Conservation (phyloP, 371 early-diverging fungal genomes). For the Mortierella sp. region DNA sequence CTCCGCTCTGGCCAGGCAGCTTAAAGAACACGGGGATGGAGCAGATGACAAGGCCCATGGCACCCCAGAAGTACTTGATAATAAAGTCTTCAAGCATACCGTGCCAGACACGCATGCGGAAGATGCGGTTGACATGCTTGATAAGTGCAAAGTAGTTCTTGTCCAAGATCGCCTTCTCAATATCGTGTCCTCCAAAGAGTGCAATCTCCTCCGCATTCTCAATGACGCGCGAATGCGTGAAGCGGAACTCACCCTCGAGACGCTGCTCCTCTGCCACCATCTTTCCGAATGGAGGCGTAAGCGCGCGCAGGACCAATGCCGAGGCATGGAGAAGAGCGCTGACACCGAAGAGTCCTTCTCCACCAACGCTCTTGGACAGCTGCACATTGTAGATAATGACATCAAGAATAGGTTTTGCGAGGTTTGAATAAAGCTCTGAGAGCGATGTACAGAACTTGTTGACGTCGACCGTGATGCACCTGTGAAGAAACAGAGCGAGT, state of each 20-base stretch:
- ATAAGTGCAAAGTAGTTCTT: constrained; percentile 80
- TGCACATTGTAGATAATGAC: constrained; percentile 89
- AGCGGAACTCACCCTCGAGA: constrained; percentile 88
- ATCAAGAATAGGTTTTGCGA: constrained; percentile 90
- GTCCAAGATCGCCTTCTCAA: constrained; percentile 83
- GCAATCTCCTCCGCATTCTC: constrained; percentile 94
- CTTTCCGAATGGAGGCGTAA: constrained; percentile 91
- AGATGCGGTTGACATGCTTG: constrained; percentile 85
- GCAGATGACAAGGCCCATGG: constrained; percentile 89
- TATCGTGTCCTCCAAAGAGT: constrained; percentile 80
- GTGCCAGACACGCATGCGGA: constrained; percentile 81
- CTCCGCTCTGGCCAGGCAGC: constrained; percentile 59
- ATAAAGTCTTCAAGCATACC: constrained; percentile 93
- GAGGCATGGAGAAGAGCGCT: constrained; percentile 80
- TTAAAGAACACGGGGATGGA: constrained; percentile 93
- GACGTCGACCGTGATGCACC: constrained; percentile 87
- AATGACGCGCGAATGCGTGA: constrained; percentile 86
- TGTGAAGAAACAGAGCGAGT: too few species aligned
- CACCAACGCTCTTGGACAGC: constrained; percentile 82
- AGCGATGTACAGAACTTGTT: constrained; percentile 86
- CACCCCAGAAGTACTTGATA: constrained; percentile 96
- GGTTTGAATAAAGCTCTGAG: constrained; percentile 83
- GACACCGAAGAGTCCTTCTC: constrained; percentile 75
- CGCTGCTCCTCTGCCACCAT: constrained; percentile 87
- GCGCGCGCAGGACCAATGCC: constrained; percentile 75